These are phyloP conservation scores for Epichloe sibirici DNA, from an alignment of 2,329 filamentous ascomycete species.

Conservation along the genomic window DNA sequence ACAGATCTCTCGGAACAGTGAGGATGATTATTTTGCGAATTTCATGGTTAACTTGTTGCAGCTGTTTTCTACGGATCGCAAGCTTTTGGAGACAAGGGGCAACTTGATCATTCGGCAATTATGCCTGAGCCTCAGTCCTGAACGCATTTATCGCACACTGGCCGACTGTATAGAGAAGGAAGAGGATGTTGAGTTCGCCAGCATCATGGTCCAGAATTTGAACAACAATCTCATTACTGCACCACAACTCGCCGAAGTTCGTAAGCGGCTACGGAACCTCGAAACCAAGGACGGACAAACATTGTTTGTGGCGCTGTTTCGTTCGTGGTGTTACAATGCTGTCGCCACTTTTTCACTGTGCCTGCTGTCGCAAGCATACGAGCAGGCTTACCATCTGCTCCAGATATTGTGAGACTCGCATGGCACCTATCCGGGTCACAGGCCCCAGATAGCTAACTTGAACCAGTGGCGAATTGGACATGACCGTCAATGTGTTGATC, in stretches of 20 bases:
- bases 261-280: constrained; percentile 79
- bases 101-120: constrained; percentile 95
- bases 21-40: constrained; percentile 93
- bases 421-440: neutral
- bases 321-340: constrained; percentile 97
- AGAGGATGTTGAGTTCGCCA: constrained; percentile 95
- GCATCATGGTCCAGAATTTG: constrained; percentile 98
- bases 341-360: constrained; percentile 96
- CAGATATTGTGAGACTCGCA: constrained; percentile 68
- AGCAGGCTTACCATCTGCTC: constrained; percentile 90
- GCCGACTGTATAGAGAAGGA: constrained; percentile 96
- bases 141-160: constrained; percentile 88
- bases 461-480: constrained; percentile 82
- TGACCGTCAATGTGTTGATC: constrained; percentile 97
- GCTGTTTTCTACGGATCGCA: constrained; percentile 87
- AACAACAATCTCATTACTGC: constrained; percentile 99
- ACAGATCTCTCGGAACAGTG: constrained; percentile 91
- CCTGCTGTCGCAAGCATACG: constrained; percentile 89
- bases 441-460: constrained; percentile 4
- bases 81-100: constrained; percentile 79
- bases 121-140: constrained; percentile 82
- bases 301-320: constrained; percentile 88
- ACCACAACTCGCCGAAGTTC: constrained; percentile 79
- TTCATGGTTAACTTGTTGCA: constrained; percentile 97
- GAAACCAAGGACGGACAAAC: constrained; percentile 92